Evolutionary conservation across 2,329 filamentous ascomycete genomes (phyloP).

Genomic region (Beauveria sp.): DNA sequence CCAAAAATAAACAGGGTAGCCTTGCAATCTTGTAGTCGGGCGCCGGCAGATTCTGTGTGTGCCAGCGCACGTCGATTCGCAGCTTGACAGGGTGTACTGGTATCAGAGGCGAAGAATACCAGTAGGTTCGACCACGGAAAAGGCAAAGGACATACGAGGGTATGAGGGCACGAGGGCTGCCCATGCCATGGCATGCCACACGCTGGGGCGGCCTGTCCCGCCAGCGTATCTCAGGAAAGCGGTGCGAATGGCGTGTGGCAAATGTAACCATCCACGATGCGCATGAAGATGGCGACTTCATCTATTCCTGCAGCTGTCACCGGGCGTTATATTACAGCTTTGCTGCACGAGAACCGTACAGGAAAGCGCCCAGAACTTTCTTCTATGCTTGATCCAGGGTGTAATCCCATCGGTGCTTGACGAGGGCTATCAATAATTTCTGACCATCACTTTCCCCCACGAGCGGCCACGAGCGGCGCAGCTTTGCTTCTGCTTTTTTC

Average conservation of each 20-base stretch:
- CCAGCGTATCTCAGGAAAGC: no score
- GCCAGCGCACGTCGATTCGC: not conserved
- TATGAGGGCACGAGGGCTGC: no score
- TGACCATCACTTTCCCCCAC: not conserved
- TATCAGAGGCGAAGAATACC: no score
- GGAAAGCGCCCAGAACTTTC: slow-evolving; percentile 3
- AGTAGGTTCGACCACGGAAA: no score
- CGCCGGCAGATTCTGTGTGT: not conserved
- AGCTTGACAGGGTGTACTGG: no score
- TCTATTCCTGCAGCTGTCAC: not conserved
- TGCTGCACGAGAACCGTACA: not conserved
- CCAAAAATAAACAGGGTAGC: not conserved
- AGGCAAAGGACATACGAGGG: no score
- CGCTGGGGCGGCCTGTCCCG: not conserved
- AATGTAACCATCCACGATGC: not conserved
- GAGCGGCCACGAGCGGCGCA: not conserved
- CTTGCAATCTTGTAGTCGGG: not conserved
- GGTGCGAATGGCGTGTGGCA: not conserved
- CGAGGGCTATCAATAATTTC: not conserved
- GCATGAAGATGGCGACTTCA: not conserved
- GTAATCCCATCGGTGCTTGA: not conserved
- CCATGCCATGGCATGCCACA: not conserved
- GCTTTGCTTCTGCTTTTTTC: not conserved
- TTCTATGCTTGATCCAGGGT: not conserved
- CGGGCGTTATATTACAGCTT: not conserved